Conservation (phyloP, 1,139 yeast genomes). For the Kodamaea plutei region DNA sequence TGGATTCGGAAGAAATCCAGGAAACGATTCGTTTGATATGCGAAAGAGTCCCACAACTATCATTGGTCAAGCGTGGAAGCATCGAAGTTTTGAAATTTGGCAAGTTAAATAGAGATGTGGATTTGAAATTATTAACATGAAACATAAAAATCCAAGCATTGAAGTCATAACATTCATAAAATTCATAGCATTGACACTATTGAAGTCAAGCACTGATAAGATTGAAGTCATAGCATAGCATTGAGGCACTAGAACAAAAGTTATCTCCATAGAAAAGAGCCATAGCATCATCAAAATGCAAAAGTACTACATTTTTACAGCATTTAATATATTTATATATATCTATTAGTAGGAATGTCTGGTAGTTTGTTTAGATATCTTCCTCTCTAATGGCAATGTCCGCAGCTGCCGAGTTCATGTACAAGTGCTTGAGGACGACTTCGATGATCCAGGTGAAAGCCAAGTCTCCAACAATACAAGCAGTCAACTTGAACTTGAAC, state of each 20-base stretch:
- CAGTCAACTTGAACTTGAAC: conserved; percentile 79
- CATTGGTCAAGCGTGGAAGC: conserved; percentile 18
- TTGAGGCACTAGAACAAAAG: too few relatives aligned
- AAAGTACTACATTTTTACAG: too few relatives aligned
- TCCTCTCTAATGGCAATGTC: conserved; percentile 69
- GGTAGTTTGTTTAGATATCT: too few relatives aligned
- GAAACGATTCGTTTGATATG: conserved; percentile 23
- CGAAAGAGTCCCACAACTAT: conserved; percentile 16
- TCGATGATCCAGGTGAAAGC: conserved; percentile 80
- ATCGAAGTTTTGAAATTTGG: conserved; percentile 27
- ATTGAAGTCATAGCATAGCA: too few relatives aligned
- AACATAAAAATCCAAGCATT: too few relatives aligned
- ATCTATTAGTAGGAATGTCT: too few relatives aligned
- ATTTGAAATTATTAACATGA: conserved; percentile 13
- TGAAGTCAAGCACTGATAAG: too few relatives aligned
- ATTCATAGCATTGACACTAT: too few relatives aligned
- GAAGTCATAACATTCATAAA: too few relatives aligned
- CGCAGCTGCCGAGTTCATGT: conserved; percentile 88
- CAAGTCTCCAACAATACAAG: conserved; percentile 71
- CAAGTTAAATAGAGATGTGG: conserved; percentile 25
- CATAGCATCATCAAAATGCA: too few relatives aligned
- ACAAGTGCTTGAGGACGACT: conserved; percentile 69
- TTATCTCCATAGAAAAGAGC: too few relatives aligned
- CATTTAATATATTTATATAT: too few relatives aligned
- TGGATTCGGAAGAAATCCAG: conserved; percentile 27